Base-by-base conservation (phyloP, 768 basidiomycete species). In the Rhodotorula babjevae region DNA sequence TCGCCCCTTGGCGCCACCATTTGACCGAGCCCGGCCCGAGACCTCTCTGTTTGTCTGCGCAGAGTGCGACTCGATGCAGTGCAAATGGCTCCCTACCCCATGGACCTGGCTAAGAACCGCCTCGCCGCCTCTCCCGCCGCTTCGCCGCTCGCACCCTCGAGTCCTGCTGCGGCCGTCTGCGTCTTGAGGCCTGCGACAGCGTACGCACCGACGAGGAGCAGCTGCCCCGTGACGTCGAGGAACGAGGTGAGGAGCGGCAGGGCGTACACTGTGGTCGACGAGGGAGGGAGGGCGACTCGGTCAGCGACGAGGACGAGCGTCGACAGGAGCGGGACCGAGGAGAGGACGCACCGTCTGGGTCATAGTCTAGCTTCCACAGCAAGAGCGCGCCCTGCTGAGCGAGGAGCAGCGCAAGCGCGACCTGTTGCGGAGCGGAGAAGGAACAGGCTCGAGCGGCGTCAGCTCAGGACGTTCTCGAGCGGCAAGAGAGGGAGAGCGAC, bases 321-420 rank as follows among this genome's bases (percentile, higher is more conserved):
- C 36, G 15, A 29, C 0, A 12, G 29, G 19, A 44, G 27, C 21
- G 6, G 27, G 23, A 2, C 3, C 11, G 27, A 27, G 5, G 11
- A 0, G 12, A 14, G 29, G 19, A 56, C 73, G 50, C 25, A 68
- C 74, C 73, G 57, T 77, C 78, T 11, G 78, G 78, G 65, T 78
- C 78, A 67, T 76, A 79, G 65, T 77, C 75, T 19, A 49, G 61
- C 42, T 69, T 71, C 78, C 78, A 79, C 21, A 79, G 70, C 63
- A 77, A 31, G 33, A 71, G 47, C 0, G 75, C 64, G 10, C 76
- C 63, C 21, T 52, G 56, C 23, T 66, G 63, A 2, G 69, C 75
- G 5, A 76, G 33, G 2, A 68, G 40, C 15, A 76, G 52, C 16
- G 66, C 52, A 25, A 74, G 7, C 19, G 63, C 25, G 5, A 42